Base-by-base conservation (phyloP, 2,329 filamentous ascomycete species). In the Xylariomycetidae sp. region DNA sequence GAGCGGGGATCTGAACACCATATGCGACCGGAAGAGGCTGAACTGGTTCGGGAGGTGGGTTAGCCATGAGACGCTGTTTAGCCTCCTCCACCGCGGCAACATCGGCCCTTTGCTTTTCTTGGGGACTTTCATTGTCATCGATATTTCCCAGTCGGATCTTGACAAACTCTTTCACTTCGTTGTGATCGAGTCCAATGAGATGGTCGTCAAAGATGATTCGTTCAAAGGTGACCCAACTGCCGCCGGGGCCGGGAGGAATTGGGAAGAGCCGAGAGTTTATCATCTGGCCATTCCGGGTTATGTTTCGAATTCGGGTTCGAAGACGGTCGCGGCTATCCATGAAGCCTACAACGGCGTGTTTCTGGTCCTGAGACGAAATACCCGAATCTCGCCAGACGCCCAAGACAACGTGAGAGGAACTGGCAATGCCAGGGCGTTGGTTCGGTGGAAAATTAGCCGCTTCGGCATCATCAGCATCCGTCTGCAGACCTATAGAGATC, bases 211-310 rank as follows among this genome's bases (percentile, higher is more conserved):
- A 80, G 15, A 77, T 67, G 18, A 80, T 66, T 14, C 72, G 64
- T 37, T 78, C 72, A 44, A 80, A 80, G 0, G 75, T 80, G 16
- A 80, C 74, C 77, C 76, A 81, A 50, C 74, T 79, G 33, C 74
- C 76, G 15, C 76, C 76, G 2, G 75, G 72, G 1, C 75, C 77
- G 3, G 72, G 68, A 2, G 75, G 76, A 4, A 77, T 45, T 10
- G 53, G 53, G 48, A 19, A 73, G 60, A 49, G 66, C 66, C 17
- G 59, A 25, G 62, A 51, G 5, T 66, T 59, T 17, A 80, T 60
- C 3, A 60, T 48, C 9, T 71, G 63, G 10, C 73, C 73, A 3
- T 57, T 49, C 15, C 69, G 65, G 27, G 68, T 74, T 30, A 62
- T 58, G 1, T 62, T 59, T 45, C 77, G 71, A 23, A 80, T 71